These are phyloP conservation scores for Phytophthora pistaciae DNA, from an alignment of 352 stramenopile genomes.

Conservation along the genomic window DNA sequence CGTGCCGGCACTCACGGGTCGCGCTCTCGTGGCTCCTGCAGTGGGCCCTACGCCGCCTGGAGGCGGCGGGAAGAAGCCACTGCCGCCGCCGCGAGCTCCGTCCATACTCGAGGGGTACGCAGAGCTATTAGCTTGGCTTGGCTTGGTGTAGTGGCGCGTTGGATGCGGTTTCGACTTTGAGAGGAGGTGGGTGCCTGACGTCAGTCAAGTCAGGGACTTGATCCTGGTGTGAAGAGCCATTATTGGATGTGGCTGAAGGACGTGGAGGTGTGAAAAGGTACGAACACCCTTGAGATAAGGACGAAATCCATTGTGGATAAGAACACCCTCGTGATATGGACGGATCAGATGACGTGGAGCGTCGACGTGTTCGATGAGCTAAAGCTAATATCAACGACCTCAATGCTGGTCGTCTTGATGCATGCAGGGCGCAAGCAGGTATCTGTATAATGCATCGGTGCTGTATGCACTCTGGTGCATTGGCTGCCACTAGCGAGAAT, in stretches of 20 bases:
- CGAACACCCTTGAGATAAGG: background rate
- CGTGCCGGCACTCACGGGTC: constrained; percentile 65
- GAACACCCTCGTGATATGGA: background rate
- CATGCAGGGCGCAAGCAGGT: too few relatives aligned
- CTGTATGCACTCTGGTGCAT: background rate
- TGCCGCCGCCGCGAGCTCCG: constrained; percentile 22
- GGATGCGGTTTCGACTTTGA: constrained; percentile 46
- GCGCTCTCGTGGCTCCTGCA: constrained; percentile 30
- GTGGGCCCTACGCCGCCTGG: background rate
- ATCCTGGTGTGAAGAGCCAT: background rate
- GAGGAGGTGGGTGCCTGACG: background rate
- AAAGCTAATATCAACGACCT: too few relatives aligned
- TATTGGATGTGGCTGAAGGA: background rate
- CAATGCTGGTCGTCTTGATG: too few relatives aligned
- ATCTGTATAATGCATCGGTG: background rate
- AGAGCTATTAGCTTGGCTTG: too few relatives aligned
- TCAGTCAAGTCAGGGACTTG: background rate
- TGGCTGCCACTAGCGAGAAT: too few relatives aligned
- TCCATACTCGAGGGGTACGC: constrained; percentile 29
- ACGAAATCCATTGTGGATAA: background rate
- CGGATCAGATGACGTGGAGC: constrained; percentile 13
- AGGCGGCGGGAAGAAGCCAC: constrained; percentile 34
- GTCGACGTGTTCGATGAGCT: too few relatives aligned
- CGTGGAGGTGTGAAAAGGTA: too few relatives aligned
- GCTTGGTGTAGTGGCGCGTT: constrained; percentile 3